Base-by-base conservation (phyloP, 768 basidiomycete genomes). In the Cubamyces lactineus region DNA sequence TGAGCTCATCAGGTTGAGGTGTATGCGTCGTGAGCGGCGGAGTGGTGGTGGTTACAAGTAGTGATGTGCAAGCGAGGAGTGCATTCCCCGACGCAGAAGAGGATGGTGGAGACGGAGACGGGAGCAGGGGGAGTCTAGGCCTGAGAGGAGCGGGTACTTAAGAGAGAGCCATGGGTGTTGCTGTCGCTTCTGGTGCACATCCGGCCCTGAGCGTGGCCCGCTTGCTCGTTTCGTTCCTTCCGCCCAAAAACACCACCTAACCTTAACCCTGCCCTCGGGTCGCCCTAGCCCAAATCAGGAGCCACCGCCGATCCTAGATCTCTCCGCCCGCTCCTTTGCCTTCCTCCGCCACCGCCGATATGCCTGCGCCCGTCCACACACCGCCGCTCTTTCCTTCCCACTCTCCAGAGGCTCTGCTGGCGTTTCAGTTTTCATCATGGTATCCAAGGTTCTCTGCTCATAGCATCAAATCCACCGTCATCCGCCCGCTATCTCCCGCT, bases 371-470 rank as follows among this genome's bases (percentile, higher is more conserved):
- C 6, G 63, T 69, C 34, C 48, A 59, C 43, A 54, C 55, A 3
- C 75, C 65, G 15, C 64, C 72, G 17, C 66, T 80, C 45, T 91
- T 90, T 70, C 91, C 90, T 17, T 41, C 67, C 2, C 74, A 82
- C 34, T 80, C 82, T 2, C 72, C 76, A 16, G 71, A 77, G 5
- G 84, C 86, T 68, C 78, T 93, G 57, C 78, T 89, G 13, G 77
- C 83, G 3, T 94, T 91, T 70, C 92, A 93, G 58, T 91, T 92
- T 67, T 94, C 92, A 1, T 84, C 84, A 2, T 96, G 94, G 94
- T 93, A 93, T 69, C 85, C 92, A 5, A 71, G 66, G 8, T 94
- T 92, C 72, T 76, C 85, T 11, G 73, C 76, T 8, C 68, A 84
- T 26, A 86, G 84, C 53, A 86, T 92, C 66, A 89, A 84, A 72